Percentiles rank a stretch among this genome's conserved stretches.
Conservation (phyloP, 176 grass and related monocot species). For the Triticum dicoccoides region DNA sequence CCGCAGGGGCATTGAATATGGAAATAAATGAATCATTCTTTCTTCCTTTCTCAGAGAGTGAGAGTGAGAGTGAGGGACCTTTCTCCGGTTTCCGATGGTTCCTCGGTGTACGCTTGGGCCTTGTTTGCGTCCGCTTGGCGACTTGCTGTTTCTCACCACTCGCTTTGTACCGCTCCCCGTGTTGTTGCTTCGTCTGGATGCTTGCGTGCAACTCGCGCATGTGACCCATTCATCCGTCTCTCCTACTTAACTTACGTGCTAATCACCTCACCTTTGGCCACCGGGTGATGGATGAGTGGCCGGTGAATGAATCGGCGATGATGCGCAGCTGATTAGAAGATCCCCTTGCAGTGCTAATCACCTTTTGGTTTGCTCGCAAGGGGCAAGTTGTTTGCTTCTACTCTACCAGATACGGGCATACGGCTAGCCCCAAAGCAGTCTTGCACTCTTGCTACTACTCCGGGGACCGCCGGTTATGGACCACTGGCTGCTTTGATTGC, state of each 20-base stretch:
- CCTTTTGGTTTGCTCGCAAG: conserved; percentile 5
- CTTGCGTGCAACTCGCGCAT: conserved; percentile 28
- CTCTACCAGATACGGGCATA: conserved; percentile 14
- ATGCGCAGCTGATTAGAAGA: not conserved
- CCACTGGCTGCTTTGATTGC: not conserved
- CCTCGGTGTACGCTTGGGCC: conserved; percentile 25
- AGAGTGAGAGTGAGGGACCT: not conserved
- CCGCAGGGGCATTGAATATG: conserved; percentile 30
- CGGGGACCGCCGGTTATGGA: conserved; percentile 30
- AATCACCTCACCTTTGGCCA: not conserved
- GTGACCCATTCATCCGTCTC: not conserved
- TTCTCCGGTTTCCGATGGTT: not conserved
- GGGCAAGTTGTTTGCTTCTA: not conserved
- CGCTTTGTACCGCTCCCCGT: conserved; percentile 40
- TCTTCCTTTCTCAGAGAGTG: not conserved
- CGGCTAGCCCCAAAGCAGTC: not conserved
- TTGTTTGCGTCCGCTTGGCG: conserved; percentile 44
- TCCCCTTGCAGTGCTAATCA: too few species aligned
- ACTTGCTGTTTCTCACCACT: conserved; percentile 32
- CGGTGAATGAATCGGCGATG: not conserved
- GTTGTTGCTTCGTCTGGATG: conserved; percentile 45
- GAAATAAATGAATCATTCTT: conserved; percentile 32
- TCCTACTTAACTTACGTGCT: not conserved
- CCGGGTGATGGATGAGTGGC: not conserved
- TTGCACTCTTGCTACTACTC: not conserved